Base-by-base conservation (phyloP, 768 basidiomycete species). In the Suillus paluster region DNA sequence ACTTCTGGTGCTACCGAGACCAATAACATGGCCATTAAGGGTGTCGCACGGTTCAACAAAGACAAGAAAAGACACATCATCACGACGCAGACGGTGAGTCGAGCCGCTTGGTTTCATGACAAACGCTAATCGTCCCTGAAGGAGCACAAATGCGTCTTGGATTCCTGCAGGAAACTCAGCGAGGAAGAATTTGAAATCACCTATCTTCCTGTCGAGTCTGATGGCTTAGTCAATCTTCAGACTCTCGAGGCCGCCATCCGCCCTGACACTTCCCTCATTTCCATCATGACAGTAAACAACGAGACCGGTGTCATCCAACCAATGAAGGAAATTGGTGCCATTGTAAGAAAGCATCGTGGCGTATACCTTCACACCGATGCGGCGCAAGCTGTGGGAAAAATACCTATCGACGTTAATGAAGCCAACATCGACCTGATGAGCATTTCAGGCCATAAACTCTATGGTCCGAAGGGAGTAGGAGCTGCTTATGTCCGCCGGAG, bases 261-360 rank as follows among this genome's bases (percentile, higher is more conserved):
- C 36, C 95, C 95, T 10, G 94, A 95, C 63, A 95, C 94, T 14
- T 92, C 92, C 1, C 79, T 99, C n/a, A 88, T 99, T 49, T 97
- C 95, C 14, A 89, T 99, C 73, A 99, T 99, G 97, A 86, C 92
- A 19, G 97, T 99, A 62, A 99, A 99, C 81, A 99, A 99, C 77
- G 97, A 99, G 79, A 99, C 95, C 5, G 97, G 97, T 25, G 96
- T 98, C 66, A 97, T 99, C 59, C 97, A 99, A 72, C 97, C 97
- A 2, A 83, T 99, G 65, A 91, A 93, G 72, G 95, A 98, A 73
- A 99, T 99, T 60, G 97, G 97, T 34, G 85, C 86, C 3, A 83
- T 97, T 39, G 73, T 91, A 36, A 89, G 90, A 71, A 91, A 93
- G 76, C 89, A 97, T 72, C 89, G 92, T 63, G 94, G 95, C 15